Evolutionary conservation across 2,329 filamentous ascomycete genomes (phyloP).

Genomic region (Epichloe festucae): DNA sequence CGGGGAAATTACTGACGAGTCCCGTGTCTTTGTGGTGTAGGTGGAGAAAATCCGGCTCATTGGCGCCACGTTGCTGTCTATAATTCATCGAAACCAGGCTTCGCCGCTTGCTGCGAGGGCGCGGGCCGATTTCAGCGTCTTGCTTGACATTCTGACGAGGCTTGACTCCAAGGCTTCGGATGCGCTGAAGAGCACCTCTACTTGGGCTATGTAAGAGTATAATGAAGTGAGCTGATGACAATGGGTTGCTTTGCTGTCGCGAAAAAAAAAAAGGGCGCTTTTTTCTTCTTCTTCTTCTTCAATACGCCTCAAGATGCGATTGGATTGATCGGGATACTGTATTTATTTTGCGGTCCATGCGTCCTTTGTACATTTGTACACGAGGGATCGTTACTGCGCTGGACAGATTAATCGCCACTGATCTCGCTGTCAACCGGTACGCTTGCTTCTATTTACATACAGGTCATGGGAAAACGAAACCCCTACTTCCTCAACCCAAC

Average conservation of each 20-base stretch:
- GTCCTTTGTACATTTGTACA: no score
- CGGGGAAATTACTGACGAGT: not conserved
- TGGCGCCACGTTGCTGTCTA: conserved; percentile 24
- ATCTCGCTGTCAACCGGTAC: not conserved
- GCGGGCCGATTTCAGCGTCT: conserved; percentile 23
- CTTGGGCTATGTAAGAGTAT: conserved; percentile 4
- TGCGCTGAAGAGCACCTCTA: conserved; percentile 21
- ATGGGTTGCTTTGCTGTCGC: no score
- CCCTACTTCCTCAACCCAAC: no score
- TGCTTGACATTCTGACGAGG: conserved; percentile 27
- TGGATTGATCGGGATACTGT: no score
- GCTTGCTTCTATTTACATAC: not conserved
- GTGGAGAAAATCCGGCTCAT: conserved; percentile 28
- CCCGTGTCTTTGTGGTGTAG: conserved; percentile 8
- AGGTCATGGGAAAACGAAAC: not conserved
- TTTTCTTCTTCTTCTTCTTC: no score
- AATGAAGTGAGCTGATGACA: not conserved
- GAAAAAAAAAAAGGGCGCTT: no score
- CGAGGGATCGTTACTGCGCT: no score
- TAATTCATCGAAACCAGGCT: conserved; percentile 24
- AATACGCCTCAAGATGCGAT: no score
- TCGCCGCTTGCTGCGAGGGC: conserved; percentile 25
- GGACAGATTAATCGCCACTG: not conserved
- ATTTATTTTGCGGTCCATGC: no score
- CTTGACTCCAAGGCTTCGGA: conserved; percentile 31